Evolutionary conservation across 345 rosid genomes (phyloP).

Genomic region (Citrus sp.): DNA sequence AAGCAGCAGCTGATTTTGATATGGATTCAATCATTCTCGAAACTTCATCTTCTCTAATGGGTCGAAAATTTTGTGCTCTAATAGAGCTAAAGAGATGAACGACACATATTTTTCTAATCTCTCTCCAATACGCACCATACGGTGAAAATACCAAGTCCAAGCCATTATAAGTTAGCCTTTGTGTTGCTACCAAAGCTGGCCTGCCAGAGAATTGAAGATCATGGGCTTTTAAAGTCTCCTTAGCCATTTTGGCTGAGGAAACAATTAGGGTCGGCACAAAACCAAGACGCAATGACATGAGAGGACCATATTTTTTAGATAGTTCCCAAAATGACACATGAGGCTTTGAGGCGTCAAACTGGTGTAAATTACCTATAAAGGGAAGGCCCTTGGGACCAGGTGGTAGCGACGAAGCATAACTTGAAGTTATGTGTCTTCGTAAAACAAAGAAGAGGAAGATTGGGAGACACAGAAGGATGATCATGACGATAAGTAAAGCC

Average conservation of each 20-base stretch:
- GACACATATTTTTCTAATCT: conserved; percentile 23
- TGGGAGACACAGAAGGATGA: conserved; percentile 7
- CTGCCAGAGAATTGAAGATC: conserved; percentile 26
- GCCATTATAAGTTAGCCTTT: background rate
- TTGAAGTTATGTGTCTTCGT: background rate
- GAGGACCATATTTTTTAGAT: conserved; percentile 48
- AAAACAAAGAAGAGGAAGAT: conserved; percentile 4
- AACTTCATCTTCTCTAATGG: conserved; percentile 26
- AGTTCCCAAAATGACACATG: conserved; percentile 35
- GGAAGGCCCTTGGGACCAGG: conserved; percentile 52
- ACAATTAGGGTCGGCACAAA: conserved; percentile 22
- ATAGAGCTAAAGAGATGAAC: conserved; percentile 24
- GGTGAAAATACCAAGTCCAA: conserved; percentile 26
- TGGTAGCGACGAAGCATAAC: conserved; percentile 17
- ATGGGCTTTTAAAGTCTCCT: conserved; percentile 20
- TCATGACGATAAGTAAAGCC: background rate
- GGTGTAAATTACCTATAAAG: conserved; percentile 46
- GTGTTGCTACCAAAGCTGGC: background rate
- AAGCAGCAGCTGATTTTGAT: background rate
- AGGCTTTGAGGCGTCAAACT: conserved; percentile 20
- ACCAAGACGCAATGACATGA: conserved; percentile 42
- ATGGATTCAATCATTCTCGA: conserved; percentile 19
- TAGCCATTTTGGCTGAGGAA: conserved; percentile 26
- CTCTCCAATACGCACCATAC: conserved; percentile 23
- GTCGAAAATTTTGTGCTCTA: conserved; percentile 12